Base-by-base conservation (phyloP, 257 asterid genomes). In the Ligustrum vulgare region DNA sequence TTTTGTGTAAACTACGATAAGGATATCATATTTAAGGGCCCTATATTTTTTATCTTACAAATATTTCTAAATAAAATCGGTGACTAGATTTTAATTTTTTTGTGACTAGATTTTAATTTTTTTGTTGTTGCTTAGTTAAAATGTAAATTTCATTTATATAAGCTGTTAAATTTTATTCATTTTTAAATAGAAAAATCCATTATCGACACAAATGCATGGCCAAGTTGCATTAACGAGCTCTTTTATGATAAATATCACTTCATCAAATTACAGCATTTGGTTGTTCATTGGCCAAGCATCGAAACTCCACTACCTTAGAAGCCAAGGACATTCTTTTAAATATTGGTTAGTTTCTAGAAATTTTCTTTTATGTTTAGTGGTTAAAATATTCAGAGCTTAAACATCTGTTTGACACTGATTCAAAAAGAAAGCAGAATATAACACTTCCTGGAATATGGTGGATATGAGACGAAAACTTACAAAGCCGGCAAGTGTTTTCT, bases 291-390 rank as follows among this genome's bases (percentile, higher is more conserved):
- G 98, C 99, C 60, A 95, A 91, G 84, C 99, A 95, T 83, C 89
- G 98, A 8, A 95, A 93, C 56, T 95, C 99, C 60, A 70, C 90
- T 77, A 90, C 91, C 36, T 82, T 95, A 78, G 99, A 95, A 84
- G 91, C 98, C 1, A 93, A 93, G 84, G 99, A 90, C 91, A 95
- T 95, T 80, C 92, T 93, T 73, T 83, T 95, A 78, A 96, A 90
- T 86, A 89, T 93, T 79, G 98, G 98, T 94, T 75, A 86, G 96
- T 83, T 62, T 69, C 41, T 45, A n/a, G 22, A 66, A 31, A 36
- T 56, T 70, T 74, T 33, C 67, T 56, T 66, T 34, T 65, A 15
- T 31, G 69, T 67, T 71, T 4, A 63, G 28, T 72, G 33, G 34
- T 67, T 73, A 67, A 75, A 4, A 28, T 68, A 28, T 75, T 25